These are phyloP conservation scores for Amniculicola lignicola DNA, from an alignment of 495 filamentous ascomycete genomes.

Conservation along the genomic window DNA sequence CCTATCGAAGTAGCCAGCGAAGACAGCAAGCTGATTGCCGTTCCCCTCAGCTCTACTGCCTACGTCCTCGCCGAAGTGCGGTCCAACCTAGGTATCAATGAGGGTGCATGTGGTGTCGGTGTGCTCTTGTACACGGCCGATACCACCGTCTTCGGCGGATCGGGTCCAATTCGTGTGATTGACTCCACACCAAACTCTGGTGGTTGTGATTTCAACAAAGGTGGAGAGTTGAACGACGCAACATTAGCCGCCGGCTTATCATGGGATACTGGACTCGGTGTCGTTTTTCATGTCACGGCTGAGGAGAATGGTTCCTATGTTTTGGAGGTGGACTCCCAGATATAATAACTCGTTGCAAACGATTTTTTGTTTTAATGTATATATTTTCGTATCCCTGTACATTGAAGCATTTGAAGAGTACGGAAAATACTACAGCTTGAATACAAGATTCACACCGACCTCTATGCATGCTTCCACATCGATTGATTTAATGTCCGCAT, in stretches of 20 bases:
- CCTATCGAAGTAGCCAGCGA: conserved; percentile 13
- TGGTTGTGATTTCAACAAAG: conserved; percentile 1
- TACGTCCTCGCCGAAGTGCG: conserved; percentile 21
- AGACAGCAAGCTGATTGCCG: conserved; percentile 4
- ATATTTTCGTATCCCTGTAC: no score
- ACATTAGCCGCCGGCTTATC: not conserved
- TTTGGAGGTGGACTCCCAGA: conserved; percentile 8
- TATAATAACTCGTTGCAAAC: no score
- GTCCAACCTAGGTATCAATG: conserved; percentile 4
- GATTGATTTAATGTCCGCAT: no score
- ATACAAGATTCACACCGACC: no score
- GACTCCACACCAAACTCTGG: conserved; percentile 11
- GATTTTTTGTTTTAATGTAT: no score
- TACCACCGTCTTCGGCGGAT: not conserved
- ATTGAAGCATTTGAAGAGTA: no score
- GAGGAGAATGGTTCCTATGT: conserved; percentile 8
- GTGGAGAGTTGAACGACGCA: conserved; percentile 15
- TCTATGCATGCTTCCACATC: no score
- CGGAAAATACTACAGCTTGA: no score
- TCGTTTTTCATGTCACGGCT: conserved; percentile 1
- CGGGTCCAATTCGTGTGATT: conserved; percentile 2
- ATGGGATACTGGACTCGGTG: conserved; percentile 9
- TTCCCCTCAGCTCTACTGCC: conserved; percentile 4
- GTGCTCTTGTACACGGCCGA: conserved; percentile 17
- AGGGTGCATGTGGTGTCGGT: conserved; percentile 11